Evolutionary conservation across 1,284 basidiomycete species (phyloP).

Genomic region (Melampsora americana): DNA sequence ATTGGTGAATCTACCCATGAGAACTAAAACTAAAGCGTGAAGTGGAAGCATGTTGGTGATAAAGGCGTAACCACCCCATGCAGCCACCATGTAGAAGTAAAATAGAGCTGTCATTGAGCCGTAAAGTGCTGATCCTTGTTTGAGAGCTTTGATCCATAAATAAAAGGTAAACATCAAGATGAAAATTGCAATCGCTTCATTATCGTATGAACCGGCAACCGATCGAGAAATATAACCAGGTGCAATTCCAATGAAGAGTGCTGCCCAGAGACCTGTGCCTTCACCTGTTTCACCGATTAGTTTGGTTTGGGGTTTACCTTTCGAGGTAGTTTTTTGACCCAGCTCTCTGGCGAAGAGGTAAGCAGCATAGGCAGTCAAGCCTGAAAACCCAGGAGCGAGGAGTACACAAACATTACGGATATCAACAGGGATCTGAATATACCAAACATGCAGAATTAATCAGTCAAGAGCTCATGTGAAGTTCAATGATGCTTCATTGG

Average conservation of each 20-base stretch:
- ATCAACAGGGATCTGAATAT: constrained; percentile 89
- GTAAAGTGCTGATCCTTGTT: constrained; percentile 85
- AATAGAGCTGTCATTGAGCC: constrained; percentile 88
- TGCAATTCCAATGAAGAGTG: constrained; percentile 97
- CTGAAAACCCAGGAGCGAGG: constrained; percentile 92
- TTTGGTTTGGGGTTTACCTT: constrained; percentile 36
- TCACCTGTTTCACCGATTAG: constrained; percentile 62
- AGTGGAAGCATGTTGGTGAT: constrained; percentile 99
- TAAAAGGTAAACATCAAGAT: constrained; percentile 99
- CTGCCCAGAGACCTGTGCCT: constrained; percentile 88
- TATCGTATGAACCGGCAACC: constrained; percentile 98
- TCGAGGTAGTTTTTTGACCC: constrained; percentile 46
- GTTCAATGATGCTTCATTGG: background rate
- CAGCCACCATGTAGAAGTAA: constrained; percentile 99
- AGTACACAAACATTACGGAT: constrained; percentile 97
- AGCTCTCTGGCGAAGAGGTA: constrained; percentile 68
- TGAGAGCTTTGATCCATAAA: constrained; percentile 94
- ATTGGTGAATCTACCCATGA: constrained; percentile 95
- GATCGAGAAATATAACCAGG: constrained; percentile 98
- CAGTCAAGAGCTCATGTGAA: constrained; percentile 51
- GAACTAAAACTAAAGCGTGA: constrained; percentile 82
- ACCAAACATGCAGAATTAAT: constrained; percentile 75
- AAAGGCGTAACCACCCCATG: constrained; percentile 99
- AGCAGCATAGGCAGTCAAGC: constrained; percentile 94
- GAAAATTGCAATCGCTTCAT: constrained; percentile 99